Evolutionary conservation across 345 rosid species (phyloP), one percentile per base, ranked within the genome.

Genomic region (Syzygium grande): DNA sequence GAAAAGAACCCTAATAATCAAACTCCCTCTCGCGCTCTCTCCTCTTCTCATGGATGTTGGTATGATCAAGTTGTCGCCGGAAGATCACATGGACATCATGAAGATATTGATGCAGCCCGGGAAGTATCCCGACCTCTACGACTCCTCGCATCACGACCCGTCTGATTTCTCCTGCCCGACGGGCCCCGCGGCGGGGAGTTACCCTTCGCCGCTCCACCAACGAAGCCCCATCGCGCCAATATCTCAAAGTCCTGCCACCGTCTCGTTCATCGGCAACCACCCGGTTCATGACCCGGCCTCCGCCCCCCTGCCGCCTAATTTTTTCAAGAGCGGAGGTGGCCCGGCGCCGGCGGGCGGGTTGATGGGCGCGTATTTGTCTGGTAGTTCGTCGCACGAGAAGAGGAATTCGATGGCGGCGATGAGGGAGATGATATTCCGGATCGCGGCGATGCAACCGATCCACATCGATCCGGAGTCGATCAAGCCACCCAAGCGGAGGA

Each of bases 401-500:
- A 90, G 84, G 63, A 92, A 90, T 91, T 91, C 92, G 27, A 96
- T 94, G 91, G 95, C 96, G 12, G 96, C 97, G 13, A 95, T 97
- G 90, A 90, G 98, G 78, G 98, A 97, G 90, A 96, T 97, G 96
- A 96, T 96, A 34, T 97, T 95, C 87, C 93, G 94, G 13, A 92
- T 97, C 22, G 99, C 99, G 6, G 98, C 95, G 51, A 97, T 97
- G 97, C 99, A 95, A 79, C 98, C 98, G 9, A 91, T 96, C 77
- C 96, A 96, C 86, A 90, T 96, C 91, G 99, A 97, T 91, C 99
- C 98, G 0, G 98, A 96, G 88, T 92, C 99, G 1, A 86, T 97
- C 4, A 97, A 95, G 92, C 97, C 98, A 27, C 99, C 99, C 0
- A 96, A 94, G 87, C 93, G 99, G 87, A 91, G 96, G 90, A 97